phyloP scores from a whole-genome alignment of 164 flowering plant species.

The Annona cherimola region DNA sequence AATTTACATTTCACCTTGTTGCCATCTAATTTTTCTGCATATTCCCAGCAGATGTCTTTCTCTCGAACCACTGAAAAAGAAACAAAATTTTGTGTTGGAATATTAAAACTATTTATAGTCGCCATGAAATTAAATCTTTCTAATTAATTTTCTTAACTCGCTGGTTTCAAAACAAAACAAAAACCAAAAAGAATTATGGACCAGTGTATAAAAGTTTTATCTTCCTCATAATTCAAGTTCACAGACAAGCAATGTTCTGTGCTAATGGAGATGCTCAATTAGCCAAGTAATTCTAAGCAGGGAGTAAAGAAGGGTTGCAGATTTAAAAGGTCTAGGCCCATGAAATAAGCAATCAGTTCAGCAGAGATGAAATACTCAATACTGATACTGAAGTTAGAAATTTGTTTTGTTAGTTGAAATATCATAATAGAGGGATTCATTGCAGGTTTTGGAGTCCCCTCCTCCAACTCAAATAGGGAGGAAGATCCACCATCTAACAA shows the following conservation, averaged over 20 bases:
- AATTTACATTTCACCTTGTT: slow-evolving; percentile 88
- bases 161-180: too few relatives aligned
- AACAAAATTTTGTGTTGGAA: not conserved
- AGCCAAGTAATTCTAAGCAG: too few relatives aligned
- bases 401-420: too few relatives aligned
- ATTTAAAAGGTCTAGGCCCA: too few relatives aligned
- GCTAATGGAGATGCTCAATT: too few relatives aligned
- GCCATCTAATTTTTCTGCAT: slow-evolving; percentile 85
- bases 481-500: too few relatives aligned
- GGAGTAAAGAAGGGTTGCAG: too few relatives aligned
- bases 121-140: not conserved
- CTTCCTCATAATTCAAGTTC: not conserved
- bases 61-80: slow-evolving; percentile 80
- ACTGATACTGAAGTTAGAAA: too few relatives aligned
- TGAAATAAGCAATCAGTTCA: not conserved
- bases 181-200: not conserved
- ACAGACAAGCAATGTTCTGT: not conserved
- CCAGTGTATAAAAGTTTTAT: not conserved
- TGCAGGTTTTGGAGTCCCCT: too few relatives aligned
- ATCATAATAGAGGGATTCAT: too few relatives aligned
- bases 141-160: not conserved
- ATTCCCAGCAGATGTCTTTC: slow-evolving; percentile 95
- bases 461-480: too few relatives aligned
- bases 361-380: not conserved
- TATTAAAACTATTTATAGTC: not conserved